Evolutionary conservation across 148 eudicot genomes (phyloP), one percentile per base, ranked within the genome.

Genomic region (Nepenthes mirabilis): DNA sequence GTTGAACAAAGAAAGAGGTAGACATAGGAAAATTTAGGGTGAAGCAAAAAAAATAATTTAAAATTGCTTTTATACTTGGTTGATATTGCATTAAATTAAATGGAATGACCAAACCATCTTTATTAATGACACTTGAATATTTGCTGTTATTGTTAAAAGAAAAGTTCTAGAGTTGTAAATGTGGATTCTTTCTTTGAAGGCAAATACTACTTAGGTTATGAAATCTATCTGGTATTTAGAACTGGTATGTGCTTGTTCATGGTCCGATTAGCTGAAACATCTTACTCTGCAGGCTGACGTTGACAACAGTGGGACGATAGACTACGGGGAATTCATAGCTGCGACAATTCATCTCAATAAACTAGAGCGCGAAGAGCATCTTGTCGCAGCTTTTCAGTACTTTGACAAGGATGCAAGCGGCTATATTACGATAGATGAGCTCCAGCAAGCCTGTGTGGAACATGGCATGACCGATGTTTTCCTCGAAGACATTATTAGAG

Each of bases 391-490:
- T 34, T 91, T 88, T 67, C 86, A 77, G 57, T 91, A 91, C 68
- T 91, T 91, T 58, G 96, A 91, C 83, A 91, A 82, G 75, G 96
- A 91, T 77, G 84, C 85, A 59, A 91, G 98, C 80, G 98, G 98
- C 53, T 91, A 78, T 67, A 88, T 88, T 50, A 91, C 98, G 14
- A 80, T 85, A 56, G 98, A 91, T 72, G 96, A 91, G 73, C 90
- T 91, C 60, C 91, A 85, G 73, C 86, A 82, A 70, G 96, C 94
- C 58, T 91, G 96, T 73, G 73, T 59, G 6, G 91, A 83, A 54
- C 98, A 88, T 61, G 79, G 83, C 68, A 83, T 88, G 77, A 74
- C 74, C 23, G 88, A 91, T 79, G 80, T 80, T 43, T 69, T 47
- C 63, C 82, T 88, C 49, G 98, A 88, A 71, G 96, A 91, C 69